A percentile compares a stretch with the other conserved stretches of the same genome.
phyloP scores from a whole-genome alignment of 2,329 filamentous ascomycete genomes.

The Cordyceps cateniannulata region DNA sequence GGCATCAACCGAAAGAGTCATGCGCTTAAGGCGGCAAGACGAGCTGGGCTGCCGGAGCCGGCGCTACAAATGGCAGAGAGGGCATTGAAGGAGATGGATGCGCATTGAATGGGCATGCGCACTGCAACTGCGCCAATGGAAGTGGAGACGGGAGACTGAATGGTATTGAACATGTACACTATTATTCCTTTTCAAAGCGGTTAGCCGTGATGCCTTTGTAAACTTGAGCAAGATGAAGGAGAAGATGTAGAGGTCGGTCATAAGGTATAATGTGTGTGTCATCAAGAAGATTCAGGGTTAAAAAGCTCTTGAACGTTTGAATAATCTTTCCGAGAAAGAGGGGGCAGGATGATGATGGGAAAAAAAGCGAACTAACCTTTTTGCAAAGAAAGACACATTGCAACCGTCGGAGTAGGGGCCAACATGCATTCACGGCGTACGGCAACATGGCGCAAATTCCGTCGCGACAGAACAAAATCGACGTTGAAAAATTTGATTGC shows the following conservation, averaged over 20 bases:
- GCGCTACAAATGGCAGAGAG: conserved; percentile 62
- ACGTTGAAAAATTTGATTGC: conserved; percentile 19
- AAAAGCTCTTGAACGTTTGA: conserved; percentile 58
- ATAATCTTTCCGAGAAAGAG: conserved; percentile 46
- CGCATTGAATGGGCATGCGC: background rate
- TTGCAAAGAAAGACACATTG: background rate
- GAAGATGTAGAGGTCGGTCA: conserved; percentile 34
- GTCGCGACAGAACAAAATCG: conserved; percentile 3
- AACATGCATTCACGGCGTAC: conserved; percentile 12
- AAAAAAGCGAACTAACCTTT: conserved; percentile 38
- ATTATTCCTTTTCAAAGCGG: background rate
- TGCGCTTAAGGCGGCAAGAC: conserved; percentile 84
- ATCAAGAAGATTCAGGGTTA: conserved; percentile 59
- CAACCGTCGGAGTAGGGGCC: background rate
- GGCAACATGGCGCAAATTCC: background rate
- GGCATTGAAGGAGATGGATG: conserved; percentile 36
- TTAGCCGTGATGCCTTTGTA: conserved; percentile 35
- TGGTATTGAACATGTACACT: background rate
- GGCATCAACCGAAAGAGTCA: conserved; percentile 85
- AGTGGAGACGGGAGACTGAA: background rate
- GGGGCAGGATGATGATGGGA: conserved; percentile 8
- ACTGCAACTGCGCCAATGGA: background rate
- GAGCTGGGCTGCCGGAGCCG: conserved; percentile 73
- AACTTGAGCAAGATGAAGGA: conserved; percentile 15
- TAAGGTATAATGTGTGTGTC: conserved; percentile 52